These are phyloP conservation scores for Poronia punctata DNA, from an alignment of 495 filamentous ascomycete species.

Conservation along the genomic window DNA sequence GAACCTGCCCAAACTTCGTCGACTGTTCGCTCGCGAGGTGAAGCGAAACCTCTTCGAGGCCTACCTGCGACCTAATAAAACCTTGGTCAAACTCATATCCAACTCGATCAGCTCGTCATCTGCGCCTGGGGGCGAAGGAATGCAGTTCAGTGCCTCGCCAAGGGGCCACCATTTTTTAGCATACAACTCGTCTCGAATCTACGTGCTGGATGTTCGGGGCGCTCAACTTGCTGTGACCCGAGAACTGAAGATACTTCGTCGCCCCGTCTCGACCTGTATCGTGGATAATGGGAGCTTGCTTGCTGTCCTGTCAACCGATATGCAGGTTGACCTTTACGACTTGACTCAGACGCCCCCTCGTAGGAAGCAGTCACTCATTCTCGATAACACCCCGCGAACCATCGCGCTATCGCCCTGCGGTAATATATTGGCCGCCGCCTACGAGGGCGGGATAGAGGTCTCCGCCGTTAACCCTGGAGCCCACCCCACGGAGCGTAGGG, in stretches of 20 bases:
- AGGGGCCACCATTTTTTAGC: constrained; percentile 67
- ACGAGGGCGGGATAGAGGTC: constrained; percentile 80
- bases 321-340: constrained; percentile 76
- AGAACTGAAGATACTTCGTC: constrained; percentile 71
- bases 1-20: constrained; percentile 51
- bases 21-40: constrained; percentile 60
- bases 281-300: constrained; percentile 69
- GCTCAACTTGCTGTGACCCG: constrained; percentile 55
- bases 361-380: constrained; percentile 58
- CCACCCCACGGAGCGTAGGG: constrained; percentile 60
- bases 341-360: constrained; percentile 54
- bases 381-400: constrained; percentile 69
- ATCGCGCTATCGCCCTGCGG: constrained; percentile 77
- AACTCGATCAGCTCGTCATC: constrained; percentile 77
- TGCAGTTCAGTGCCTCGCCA: constrained; percentile 74
- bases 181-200: constrained; percentile 79
- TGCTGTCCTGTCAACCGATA: constrained; percentile 73
- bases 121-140: constrained; percentile 75
- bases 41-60: constrained; percentile 76
- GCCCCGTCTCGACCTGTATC: constrained; percentile 72
- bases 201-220: constrained; percentile 61
- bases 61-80: constrained; percentile 62
- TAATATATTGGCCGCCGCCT: constrained; percentile 76
- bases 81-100: constrained; percentile 70
- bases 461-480: constrained; percentile 61